Evolutionary conservation across 768 basidiomycete genomes (phyloP), one percentile per base, ranked within the genome.

Genomic region (Strobilomyces confusus): DNA sequence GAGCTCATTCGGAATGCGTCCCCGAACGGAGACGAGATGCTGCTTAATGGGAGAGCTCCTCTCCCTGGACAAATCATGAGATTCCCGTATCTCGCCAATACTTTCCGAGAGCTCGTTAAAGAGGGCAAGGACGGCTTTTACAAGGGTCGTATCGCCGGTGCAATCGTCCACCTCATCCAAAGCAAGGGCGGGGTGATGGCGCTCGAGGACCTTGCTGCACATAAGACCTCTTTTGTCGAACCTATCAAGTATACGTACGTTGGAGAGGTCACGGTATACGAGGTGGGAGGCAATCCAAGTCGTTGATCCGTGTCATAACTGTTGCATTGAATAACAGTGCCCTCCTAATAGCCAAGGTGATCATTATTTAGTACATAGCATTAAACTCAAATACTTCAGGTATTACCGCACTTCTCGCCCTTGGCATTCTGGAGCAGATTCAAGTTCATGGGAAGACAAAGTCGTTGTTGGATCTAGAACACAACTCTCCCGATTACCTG

Each of bases 341-440:
- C 95, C 95, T 9, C 95, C 95, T 0, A 98, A 97, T 67, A 94
- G 95, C 9, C 95, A 98, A 80, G 95, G 95, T 64, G 13, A 55
- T 41, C 20, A 13, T 25, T 42, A 50, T 40, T n/a, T n/a, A 20
- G 38, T 48, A 12, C 9, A 55, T 13, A 17, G 20, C 42, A 22
- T 19, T 36, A 42, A 43, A 49, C 33, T 44, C 33, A 17, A 54
- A 54, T 13, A 12, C 15, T 37, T 20, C 50, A 86, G 84, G 86
- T n/a, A 81, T 99, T 38, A 95, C 95, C 5, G 92, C 97, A 0
- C 78, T 98, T 9, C 73, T 99, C 29, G 92, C 95, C 13, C 80
- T 98, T 20, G 97, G 97, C 2, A 92, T 99, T 54, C 74, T 99
- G 45, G 95, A 98, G 60, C 82, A 78, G 25, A 78, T 98, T 15